phyloP scores from a whole-genome alignment of 140 eudicot species.

The Anethum foeniculum region DNA sequence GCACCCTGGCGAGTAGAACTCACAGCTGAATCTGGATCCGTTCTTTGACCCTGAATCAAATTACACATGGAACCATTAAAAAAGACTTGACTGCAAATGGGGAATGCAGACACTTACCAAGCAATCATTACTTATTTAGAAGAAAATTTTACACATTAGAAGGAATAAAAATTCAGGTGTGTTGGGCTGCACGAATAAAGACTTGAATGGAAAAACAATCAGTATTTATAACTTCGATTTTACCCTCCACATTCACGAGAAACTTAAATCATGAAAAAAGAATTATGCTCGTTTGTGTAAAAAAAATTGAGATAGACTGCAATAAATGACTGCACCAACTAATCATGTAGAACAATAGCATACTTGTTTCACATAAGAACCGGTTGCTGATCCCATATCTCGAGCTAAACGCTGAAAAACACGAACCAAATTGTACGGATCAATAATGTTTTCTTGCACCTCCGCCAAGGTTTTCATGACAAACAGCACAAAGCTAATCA shows the following conservation, averaged over 20 bases:
- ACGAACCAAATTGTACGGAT: slow-evolving; percentile 66
- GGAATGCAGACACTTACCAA: neutral
- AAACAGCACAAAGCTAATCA: slow-evolving; percentile 83
- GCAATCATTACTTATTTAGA: neutral
- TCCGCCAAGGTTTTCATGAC: slow-evolving; percentile 82
- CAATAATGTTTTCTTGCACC: slow-evolving; percentile 74
- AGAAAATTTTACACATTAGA: neutral
- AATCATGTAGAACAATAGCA: neutral
- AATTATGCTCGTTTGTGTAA: neutral
- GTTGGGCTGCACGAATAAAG: neutral
- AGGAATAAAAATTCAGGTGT: neutral
- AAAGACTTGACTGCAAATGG: neutral
- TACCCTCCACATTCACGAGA: neutral
- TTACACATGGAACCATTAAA: neutral
- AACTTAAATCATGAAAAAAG: neutral
- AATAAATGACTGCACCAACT: neutral
- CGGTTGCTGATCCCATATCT: slow-evolving; percentile 73
- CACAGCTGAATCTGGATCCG: slow-evolving; percentile 90
- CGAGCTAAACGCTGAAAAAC: slow-evolving; percentile 97
- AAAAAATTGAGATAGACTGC: neutral
- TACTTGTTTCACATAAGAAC: slow-evolving; percentile 77
- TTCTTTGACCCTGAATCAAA: slow-evolving; percentile 59
- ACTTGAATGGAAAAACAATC: neutral
- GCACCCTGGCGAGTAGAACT: slow-evolving; percentile 98
- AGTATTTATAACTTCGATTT: neutral